phyloP scores from a whole-genome alignment of 1,139 yeast species.

The Taiozyma sp. region DNA sequence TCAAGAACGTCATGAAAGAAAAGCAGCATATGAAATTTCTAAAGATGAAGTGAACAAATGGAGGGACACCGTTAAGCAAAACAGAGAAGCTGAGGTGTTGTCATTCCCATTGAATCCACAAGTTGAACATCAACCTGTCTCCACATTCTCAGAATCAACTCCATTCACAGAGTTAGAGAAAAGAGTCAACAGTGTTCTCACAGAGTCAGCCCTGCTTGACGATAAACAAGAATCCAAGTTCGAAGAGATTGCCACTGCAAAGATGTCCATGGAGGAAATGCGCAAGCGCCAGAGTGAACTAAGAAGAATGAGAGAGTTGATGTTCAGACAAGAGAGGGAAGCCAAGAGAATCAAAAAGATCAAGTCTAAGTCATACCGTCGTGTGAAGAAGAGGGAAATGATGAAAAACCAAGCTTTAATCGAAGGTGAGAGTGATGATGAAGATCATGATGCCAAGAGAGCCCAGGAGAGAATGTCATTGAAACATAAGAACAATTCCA shows the following conservation, averaged over 20 bases:
- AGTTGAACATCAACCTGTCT: slow-evolving; percentile 39
- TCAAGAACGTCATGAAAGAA: slow-evolving; percentile 81
- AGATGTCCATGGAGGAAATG: slow-evolving; percentile 77
- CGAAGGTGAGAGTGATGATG: slow-evolving; percentile 58
- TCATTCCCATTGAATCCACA: slow-evolving; percentile 52
- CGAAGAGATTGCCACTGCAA: slow-evolving; percentile 84
- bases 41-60: slow-evolving; percentile 85
- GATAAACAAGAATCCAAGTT: slow-evolving; percentile 76
- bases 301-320: slow-evolving; percentile 87
- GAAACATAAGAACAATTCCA: slow-evolving; percentile 81
- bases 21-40: slow-evolving; percentile 87
- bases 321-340: slow-evolving; percentile 92
- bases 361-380: slow-evolving; percentile 85
- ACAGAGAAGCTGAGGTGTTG: slow-evolving; percentile 81
- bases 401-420: slow-evolving; percentile 64
- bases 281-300: slow-evolving; percentile 75
- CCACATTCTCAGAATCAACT: slow-evolving; percentile 45
- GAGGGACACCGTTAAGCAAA: slow-evolving; percentile 77
- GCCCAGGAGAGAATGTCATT: slow-evolving; percentile 92
- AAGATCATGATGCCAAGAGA: slow-evolving; percentile 65
- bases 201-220: slow-evolving; percentile 63
- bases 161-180: slow-evolving; percentile 58
- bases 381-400: slow-evolving; percentile 82
- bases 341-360: slow-evolving; percentile 91
- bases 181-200: slow-evolving; percentile 57